Conservation (phyloP, 2,329 filamentous ascomycete genomes). For the Pestalotiopsis fici region DNA sequence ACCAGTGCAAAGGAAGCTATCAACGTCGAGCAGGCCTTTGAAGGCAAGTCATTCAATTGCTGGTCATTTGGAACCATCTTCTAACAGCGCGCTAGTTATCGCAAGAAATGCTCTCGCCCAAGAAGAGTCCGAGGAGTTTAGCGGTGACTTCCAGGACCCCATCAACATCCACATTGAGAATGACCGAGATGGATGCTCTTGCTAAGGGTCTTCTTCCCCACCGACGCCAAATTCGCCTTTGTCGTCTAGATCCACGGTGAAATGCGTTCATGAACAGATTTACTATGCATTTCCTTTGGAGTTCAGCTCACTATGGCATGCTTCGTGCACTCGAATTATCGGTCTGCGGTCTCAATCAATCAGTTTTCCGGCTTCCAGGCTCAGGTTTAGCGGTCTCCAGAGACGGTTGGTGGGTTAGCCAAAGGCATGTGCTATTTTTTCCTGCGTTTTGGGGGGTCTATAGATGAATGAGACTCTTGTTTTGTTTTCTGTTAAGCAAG, state of each 20-base stretch:
- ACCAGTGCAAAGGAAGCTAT: constrained; percentile 98
- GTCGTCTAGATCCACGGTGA: neutral
- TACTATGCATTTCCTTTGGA: constrained; percentile 6
- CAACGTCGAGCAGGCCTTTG: constrained; percentile 85
- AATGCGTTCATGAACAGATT: neutral
- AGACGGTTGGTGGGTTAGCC: neutral
- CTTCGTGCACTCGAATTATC: neutral
- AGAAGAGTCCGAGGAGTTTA: constrained; percentile 97
- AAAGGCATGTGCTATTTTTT: neutral
- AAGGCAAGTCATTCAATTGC: constrained; percentile 48
- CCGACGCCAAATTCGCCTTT: neutral
- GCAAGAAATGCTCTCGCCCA: constrained; percentile 93
- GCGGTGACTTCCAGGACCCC: constrained; percentile 93
- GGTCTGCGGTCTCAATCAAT: neutral
- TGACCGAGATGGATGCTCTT: constrained; percentile 89
- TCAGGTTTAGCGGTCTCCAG: neutral
- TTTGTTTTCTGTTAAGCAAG: neutral
- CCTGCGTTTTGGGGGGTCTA: neutral
- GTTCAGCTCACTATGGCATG: neutral
- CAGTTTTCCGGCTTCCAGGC: neutral
- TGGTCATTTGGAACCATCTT: neutral
- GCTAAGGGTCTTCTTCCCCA: constrained; percentile 52
- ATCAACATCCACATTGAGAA: constrained; percentile 98
- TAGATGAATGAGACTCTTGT: constrained; percentile 1
- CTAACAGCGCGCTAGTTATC: constrained; percentile 65